Base-by-base conservation (phyloP, 441 rosid genomes). In the Erodium texanum region DNA sequence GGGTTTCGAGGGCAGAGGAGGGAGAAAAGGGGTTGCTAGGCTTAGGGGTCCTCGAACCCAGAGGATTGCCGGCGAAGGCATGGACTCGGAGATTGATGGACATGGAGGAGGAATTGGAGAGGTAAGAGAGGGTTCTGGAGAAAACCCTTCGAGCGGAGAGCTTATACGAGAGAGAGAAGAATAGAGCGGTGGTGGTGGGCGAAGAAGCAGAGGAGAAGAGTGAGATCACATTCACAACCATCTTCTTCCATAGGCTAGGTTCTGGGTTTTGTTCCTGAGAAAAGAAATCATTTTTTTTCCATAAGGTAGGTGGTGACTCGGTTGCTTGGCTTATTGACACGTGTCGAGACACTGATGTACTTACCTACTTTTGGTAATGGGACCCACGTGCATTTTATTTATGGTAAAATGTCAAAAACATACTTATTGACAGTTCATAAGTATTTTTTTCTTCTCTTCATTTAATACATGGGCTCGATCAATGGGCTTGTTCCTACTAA, bases 11-110 rank as follows among this genome's bases (percentile, higher is more conserved):
- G 61, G 97, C 90, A 3, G 78, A 78, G 54, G 81, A 58, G 0
- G 90, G 89, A 7, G 97, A 86, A 38, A 88, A 78, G 0, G 86
- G 85, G 68, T 86, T 86, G 43, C 73, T 34, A 8, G 86, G 41
- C 66, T 90, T 89, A 4, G 89, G 90, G 69, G 92, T 86, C 75
- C 69, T 84, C 70, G 83, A 76, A 48, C 71, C 74, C 18, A 88
- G 64, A 3, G 89, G 93, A 65, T 89, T 89, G 79, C 93, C 93
- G 0, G 99, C 95, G 71, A 88, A 93, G 74, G 90, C 97, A 66
- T 93, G 96, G 48, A 85, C 52, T 61, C 74, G 77, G 9, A 89
- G 71, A 70, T 74, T 87, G 36, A 79, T 70, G 74, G 96, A 84
- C 97, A 90, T 93, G 81, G 84, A 66, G 20, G 81, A 19, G 77